Evolutionary conservation across 441 rosid genomes (phyloP).

Genomic region (Euphorbia celastroides): DNA sequence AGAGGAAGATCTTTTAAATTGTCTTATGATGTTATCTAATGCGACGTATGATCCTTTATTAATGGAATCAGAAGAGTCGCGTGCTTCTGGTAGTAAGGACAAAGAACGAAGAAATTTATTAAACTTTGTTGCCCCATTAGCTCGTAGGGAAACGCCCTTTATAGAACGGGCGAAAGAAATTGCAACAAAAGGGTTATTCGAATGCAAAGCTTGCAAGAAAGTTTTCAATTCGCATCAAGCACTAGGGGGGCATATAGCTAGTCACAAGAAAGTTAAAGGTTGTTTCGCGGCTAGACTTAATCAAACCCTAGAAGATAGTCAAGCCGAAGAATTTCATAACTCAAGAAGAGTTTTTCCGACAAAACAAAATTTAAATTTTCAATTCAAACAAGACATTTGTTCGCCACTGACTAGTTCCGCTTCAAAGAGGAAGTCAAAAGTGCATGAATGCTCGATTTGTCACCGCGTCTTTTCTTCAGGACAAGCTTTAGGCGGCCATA

Average conservation of each 20-base stretch:
- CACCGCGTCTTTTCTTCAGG: slow-evolving; percentile 62
- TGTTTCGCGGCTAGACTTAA: slow-evolving; percentile 78
- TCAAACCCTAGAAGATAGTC: too few species aligned
- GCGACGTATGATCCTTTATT: slow-evolving; percentile 41
- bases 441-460: slow-evolving; percentile 62
- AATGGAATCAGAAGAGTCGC: slow-evolving; percentile 55
- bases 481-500: slow-evolving; percentile 90
- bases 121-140: slow-evolving; percentile 31
- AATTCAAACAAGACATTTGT: too few species aligned
- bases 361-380: too few species aligned
- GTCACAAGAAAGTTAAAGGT: slow-evolving; percentile 70
- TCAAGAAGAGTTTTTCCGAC: slow-evolving; percentile 23
- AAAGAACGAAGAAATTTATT: slow-evolving; percentile 42
- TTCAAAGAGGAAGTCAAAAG: too few species aligned
- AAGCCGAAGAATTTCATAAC: too few species aligned
- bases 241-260: slow-evolving; percentile 76
- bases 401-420: too few species aligned
- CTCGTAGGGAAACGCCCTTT: slow-evolving; percentile 17
- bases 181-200: slow-evolving; percentile 46
- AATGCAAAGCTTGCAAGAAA: slow-evolving; percentile 79
- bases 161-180: slow-evolving; percentile 37
- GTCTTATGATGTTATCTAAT: slow-evolving; percentile 87
- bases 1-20: slow-evolving; percentile 92
- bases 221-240: slow-evolving; percentile 82
- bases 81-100: slow-evolving; percentile 64